Conservation (phyloP, 495 filamentous ascomycete genomes). For the Trichoderma orchidacearum region DNA sequence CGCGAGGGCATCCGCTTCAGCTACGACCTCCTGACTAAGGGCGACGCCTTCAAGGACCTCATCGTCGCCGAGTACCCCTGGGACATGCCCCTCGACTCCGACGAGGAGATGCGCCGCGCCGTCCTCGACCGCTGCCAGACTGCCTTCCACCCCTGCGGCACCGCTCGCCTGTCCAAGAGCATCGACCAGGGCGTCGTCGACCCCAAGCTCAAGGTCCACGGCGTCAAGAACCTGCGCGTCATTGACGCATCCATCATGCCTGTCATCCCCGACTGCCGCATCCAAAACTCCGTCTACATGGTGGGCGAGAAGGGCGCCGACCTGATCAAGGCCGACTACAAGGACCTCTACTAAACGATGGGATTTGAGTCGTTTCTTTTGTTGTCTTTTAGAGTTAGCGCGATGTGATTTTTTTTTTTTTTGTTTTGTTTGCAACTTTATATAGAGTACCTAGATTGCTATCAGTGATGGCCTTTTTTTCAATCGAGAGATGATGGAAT, state of each 20-base stretch:
- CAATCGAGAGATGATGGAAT: no score
- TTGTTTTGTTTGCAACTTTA: no score
- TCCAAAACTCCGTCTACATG: conserved; percentile 30
- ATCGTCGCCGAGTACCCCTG: conserved; percentile 41
- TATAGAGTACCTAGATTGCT: no score
- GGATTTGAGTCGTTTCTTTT: no score
- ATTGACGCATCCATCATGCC: conserved; percentile 33
- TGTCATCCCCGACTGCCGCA: conserved; percentile 38
- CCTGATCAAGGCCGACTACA: conserved; percentile 1
- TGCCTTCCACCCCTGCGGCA: conserved; percentile 26
- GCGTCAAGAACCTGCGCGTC: conserved; percentile 30
- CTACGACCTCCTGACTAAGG: conserved; percentile 40
- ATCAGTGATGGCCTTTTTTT: no score
- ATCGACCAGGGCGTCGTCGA: conserved; percentile 36
- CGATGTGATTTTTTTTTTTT: no score
- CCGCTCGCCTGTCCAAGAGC: conserved; percentile 18
- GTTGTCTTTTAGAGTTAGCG: no score
- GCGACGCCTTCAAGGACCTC: conserved; percentile 44
- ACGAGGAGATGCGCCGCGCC: conserved; percentile 42
- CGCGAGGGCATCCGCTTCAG: conserved; percentile 41
- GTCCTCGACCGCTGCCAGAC: conserved; percentile 46
- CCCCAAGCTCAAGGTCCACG: conserved; percentile 27
- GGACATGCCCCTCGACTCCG: conserved; percentile 41
- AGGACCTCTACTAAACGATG: neutral
- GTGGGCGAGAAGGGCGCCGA: conserved; percentile 31